Base-by-base conservation (phyloP, 1,284 basidiomycete genomes). In the Earliella scabrosa region DNA sequence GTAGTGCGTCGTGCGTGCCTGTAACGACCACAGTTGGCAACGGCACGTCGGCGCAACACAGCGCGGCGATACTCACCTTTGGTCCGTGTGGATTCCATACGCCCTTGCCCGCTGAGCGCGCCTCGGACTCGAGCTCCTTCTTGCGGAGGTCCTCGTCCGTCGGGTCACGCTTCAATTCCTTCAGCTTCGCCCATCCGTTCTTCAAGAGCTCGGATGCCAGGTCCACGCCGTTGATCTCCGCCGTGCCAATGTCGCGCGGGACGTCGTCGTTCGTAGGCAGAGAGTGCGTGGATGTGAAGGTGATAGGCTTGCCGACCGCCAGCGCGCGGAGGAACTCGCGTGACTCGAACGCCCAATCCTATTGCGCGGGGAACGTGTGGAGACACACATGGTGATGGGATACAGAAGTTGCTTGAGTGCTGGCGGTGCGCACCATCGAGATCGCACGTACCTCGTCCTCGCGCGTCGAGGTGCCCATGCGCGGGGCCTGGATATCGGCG, bases 311-410 rank as follows among this genome's bases (percentile, higher is more conserved):
- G 62, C 95, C 96, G 50, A 98, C 93, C 18, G 88, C 81, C 50
- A 95, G 76, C 35, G 86, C 77, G 46, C 96, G 89, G 35, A 98
- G 81, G 74, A 89, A 97, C 76, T 98, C 97, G 67, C 97, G 89
- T 39, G 95, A 88, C 69, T 96, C 92, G 70, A 92, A 98, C 4
- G 95, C 93, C 83, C 90, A 95, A 9, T 90, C 86, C 91, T 95
- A 63, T 14, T 20, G n/a, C 50, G 23, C 46, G 27, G 14, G 23
- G 14, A 21, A 35, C 9, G 18, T 14, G 24, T 13, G 50, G n/a
- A 24, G 31, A 31, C 27, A 27, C 10, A 16, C 32, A 34, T 11
- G 32, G 11, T 11, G 11, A 34, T 16, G 32, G 32, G 32, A 26
- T 27, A 40, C 6, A 14, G 13, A 23, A 13, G 34, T 21, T 20